A percentile compares a stretch with the other conserved stretches of the same genome.
phyloP scores from a whole-genome alignment of 2,329 filamentous ascomycete genomes.

The Teratosphaeria pseudoeucalypti region DNA sequence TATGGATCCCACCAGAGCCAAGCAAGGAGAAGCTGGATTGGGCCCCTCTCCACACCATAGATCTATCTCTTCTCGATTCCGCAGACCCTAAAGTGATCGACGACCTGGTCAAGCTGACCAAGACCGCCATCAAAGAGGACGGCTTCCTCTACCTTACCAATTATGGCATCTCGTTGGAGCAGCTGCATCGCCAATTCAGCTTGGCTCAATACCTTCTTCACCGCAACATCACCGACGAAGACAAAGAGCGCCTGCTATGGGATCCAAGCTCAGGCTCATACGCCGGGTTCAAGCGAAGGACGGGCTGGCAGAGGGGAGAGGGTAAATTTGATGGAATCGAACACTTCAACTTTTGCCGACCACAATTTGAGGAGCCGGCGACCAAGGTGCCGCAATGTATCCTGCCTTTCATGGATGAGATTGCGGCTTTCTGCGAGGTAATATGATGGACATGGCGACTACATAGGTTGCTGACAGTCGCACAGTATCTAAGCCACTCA shows the following conservation, averaged over 20 bases:
- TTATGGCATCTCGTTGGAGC: slow-evolving; percentile 40
- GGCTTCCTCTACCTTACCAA: slow-evolving; percentile 38
- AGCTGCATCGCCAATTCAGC: slow-evolving; percentile 42
- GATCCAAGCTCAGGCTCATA: slow-evolving; percentile 39
- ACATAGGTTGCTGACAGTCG: background rate
- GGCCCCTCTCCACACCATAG: slow-evolving; percentile 27
- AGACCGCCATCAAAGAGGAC: slow-evolving; percentile 25
- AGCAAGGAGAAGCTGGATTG: slow-evolving; percentile 35
- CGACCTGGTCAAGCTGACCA: slow-evolving; percentile 31
- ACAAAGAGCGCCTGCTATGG: slow-evolving; percentile 40
- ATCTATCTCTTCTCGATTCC: slow-evolving; percentile 24
- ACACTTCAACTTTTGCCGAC: slow-evolving; percentile 45
- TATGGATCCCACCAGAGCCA: slow-evolving; percentile 30
- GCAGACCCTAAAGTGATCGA: slow-evolving; percentile 30
- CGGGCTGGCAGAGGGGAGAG: slow-evolving; percentile 20
- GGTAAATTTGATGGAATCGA: slow-evolving; percentile 40
- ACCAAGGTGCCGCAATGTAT: slow-evolving; percentile 38
- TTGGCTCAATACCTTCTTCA: slow-evolving; percentile 42
- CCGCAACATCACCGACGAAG: slow-evolving; percentile 40
- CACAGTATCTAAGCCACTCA: slow-evolving; percentile 38
- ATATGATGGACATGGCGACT: background rate
- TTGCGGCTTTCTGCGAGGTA: slow-evolving; percentile 30
- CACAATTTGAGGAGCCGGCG: slow-evolving; percentile 33
- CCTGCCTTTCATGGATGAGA: slow-evolving; percentile 42
- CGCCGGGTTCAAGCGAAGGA: slow-evolving; percentile 43